These are phyloP conservation scores for Orychophragmus violaceus DNA, from an alignment of 345 rosid genomes.

Conservation along the genomic window DNA sequence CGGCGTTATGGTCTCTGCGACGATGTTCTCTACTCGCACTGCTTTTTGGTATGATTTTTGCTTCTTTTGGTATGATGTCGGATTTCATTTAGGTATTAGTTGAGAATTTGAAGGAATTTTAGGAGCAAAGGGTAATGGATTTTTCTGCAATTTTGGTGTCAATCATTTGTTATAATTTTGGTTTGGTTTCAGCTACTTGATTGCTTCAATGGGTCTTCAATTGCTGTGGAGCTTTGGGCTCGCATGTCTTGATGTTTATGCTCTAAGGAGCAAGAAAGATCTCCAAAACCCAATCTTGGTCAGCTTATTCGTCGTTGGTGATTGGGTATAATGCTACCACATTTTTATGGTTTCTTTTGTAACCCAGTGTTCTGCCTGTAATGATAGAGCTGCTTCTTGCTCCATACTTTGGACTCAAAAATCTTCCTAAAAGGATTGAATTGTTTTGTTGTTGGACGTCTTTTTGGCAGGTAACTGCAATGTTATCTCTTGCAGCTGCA, in stretches of 20 bases:
- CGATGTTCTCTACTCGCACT: slow-evolving; percentile 58
- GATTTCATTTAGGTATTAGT: slow-evolving; percentile 3
- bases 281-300: slow-evolving; percentile 85
- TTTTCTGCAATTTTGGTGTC: too few species aligned
- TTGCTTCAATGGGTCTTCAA: slow-evolving; percentile 98
- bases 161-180: too few species aligned
- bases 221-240: slow-evolving; percentile 93
- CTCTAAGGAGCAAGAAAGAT: slow-evolving; percentile 67
- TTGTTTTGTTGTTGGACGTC: not conserved
- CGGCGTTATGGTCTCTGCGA: slow-evolving; percentile 65
- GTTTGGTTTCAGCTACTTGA: slow-evolving; percentile 59
- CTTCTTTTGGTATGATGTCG: not conserved
- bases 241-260: slow-evolving; percentile 87
- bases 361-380: not conserved
- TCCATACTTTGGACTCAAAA: not conserved
- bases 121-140: too few species aligned
- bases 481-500: slow-evolving; percentile 88
- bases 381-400: not conserved
- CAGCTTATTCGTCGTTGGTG: slow-evolving; percentile 91
- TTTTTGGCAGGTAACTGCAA: slow-evolving; percentile 71
- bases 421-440: not conserved
- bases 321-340: slow-evolving; percentile 60
- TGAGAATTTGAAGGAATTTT: not conserved
- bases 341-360: not conserved
- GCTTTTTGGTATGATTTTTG: slow-evolving; percentile 62